Base-by-base conservation (phyloP, 163 green algal species). In the Prototheca stagnorum region DNA sequence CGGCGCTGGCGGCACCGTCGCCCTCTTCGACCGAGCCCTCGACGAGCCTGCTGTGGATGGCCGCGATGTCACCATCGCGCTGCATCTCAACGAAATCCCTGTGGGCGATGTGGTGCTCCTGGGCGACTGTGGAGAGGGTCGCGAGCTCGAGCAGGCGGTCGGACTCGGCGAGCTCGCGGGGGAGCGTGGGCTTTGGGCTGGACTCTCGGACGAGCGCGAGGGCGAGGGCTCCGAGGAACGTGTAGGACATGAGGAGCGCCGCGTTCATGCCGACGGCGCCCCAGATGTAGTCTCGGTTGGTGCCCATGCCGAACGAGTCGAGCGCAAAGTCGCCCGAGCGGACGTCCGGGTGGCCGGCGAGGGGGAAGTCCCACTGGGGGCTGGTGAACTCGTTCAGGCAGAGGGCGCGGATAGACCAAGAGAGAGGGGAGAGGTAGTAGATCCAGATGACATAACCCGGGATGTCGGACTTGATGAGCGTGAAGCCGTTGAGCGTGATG, bases 361-460 rank as follows among this genome's bases (percentile, higher is more conserved):
- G 4, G 42, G 42, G 24, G 23, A 49, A 16, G 9, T 35, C 24
- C 42, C 42, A 49, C 24, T 49, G 42, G 15, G 42, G 42, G 24
- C 36, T 47, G 19, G 39, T 63, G 19, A 77, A 39, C 53, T 77
- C 68, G 49, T 77, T 77, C 44, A 72, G 57, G 5, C 56, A 44
- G 9, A 77, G 31, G 2, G 60, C 68, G 0, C 59, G 61, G 22
- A 77, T 28, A 9, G 42, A 25, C 39, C 65, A 77, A 3, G 64
- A 51, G 29, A 77, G 46, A 19, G 68, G 68, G 27, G 64, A 65
- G 17, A 65, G 44, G 27, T 55, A 53, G 51, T 65, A 65, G 17
- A 65, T 29, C 54, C 47, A 60, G 8, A 56, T 19, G 23, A 55
- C 48, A 22, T 42, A 49, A 8, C 1, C 8, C 1, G 39, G 49